Conservation (phyloP, 2,329 filamentous ascomycete species). For the Stagonosporopsis tanaceti region DNA sequence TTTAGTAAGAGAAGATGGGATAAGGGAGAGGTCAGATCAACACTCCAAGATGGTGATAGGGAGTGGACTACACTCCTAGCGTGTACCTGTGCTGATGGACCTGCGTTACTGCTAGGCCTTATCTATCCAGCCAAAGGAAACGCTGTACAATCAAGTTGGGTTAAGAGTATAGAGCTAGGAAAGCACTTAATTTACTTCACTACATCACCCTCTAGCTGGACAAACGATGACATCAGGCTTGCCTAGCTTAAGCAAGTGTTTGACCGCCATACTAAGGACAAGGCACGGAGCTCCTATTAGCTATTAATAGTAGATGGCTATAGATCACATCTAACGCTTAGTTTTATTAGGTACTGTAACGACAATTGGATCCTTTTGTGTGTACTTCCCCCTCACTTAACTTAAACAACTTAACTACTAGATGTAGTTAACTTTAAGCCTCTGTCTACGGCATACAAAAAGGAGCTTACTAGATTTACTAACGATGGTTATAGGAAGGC, state of each 20-base stretch:
- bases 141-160: not conserved
- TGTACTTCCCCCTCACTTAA: not conserved
- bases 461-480: not conserved
- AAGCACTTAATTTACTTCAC: not conserved
- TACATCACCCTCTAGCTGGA: not conserved
- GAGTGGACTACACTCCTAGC: not conserved
- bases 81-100: not conserved
- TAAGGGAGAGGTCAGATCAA: no score
- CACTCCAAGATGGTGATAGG: not conserved
- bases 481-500: not conserved
- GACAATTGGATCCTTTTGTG: not conserved
- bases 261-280: not conserved
- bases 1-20: not conserved
- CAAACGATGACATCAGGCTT: not conserved
- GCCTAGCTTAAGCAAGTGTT: not conserved
- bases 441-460: not conserved
- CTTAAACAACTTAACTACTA: not conserved
- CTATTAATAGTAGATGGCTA: not conserved
- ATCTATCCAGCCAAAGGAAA: not conserved
- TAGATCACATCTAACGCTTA: not conserved
- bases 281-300: not conserved
- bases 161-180: not conserved
- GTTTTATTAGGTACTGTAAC: not conserved
- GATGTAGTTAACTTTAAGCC: not conserved
- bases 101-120: not conserved